A percentile compares a stretch with the other conserved stretches of the same genome.
Conservation (phyloP, 2,329 filamentous ascomycete genomes). For the Bipolaris oryzae region DNA sequence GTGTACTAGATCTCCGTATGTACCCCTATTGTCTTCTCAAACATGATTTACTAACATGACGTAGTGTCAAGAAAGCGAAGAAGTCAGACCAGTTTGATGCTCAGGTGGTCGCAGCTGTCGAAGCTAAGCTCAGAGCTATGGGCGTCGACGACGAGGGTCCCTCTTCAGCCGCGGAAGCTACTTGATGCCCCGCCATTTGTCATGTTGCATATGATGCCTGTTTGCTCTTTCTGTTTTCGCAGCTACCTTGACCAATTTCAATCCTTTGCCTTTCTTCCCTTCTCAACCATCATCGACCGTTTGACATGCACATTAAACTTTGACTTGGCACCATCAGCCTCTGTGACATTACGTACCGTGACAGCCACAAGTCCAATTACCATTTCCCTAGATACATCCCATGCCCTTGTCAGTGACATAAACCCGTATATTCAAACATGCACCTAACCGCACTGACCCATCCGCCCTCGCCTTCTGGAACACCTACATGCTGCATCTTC, state of each 20-base stretch:
- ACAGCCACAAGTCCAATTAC: background rate
- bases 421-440: no score
- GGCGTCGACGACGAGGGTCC: conserved; percentile 35
- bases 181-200: background rate
- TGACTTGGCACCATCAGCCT: background rate
- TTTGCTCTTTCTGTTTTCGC: background rate
- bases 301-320: background rate
- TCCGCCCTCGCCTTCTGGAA: no score
- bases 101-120: conserved; percentile 63
- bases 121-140: conserved; percentile 57
- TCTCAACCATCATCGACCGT: background rate
- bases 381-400: background rate
- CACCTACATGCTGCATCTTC: no score
- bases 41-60: conserved; percentile 14
- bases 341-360: background rate
- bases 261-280: background rate
- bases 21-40: conserved; percentile 5
- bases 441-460: no score
- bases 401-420: no score
- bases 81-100: conserved; percentile 64
- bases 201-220: background rate
- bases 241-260: background rate
- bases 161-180: conserved; percentile 25
- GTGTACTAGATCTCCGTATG: conserved; percentile 62
- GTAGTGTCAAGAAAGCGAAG: conserved; percentile 62